Evolutionary conservation across 177 flowering plant species (phyloP).

Genomic region (Tripterygium wilfordii): DNA sequence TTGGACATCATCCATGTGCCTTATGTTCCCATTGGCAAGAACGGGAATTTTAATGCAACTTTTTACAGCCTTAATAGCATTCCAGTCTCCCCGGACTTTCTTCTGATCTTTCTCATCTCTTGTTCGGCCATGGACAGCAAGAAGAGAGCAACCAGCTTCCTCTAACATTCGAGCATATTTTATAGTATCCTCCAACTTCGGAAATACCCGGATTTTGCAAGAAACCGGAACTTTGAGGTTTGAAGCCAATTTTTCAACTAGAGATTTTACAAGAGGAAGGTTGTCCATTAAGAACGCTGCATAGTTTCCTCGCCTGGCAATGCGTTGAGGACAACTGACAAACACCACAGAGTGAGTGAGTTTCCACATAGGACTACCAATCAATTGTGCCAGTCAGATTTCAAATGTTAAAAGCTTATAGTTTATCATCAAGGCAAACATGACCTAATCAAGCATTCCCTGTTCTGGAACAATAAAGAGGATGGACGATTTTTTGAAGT

Average conservation of each 20-base stretch:
- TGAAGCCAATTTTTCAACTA: slow-evolving; percentile 63
- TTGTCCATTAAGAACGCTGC: slow-evolving; percentile 98
- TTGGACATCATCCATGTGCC: slow-evolving; percentile 76
- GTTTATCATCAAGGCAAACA: no score
- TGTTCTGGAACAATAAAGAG: no score
- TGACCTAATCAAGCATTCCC: no score
- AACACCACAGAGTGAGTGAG: background rate
- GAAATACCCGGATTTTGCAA: slow-evolving; percentile 88
- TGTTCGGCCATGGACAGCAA: slow-evolving; percentile 96
- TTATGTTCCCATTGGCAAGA: slow-evolving; percentile 86
- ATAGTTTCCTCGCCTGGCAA: slow-evolving; percentile 84
- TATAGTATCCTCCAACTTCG: slow-evolving; percentile 66
- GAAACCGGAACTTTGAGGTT: slow-evolving; percentile 84
- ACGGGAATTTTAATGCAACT: slow-evolving; percentile 79
- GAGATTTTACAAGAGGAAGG: slow-evolving; percentile 73
- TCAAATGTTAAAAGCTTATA: no score
- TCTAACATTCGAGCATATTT: slow-evolving; percentile 92
- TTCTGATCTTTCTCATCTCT: slow-evolving; percentile 90
- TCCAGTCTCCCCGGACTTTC: slow-evolving; percentile 81
- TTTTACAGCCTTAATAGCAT: slow-evolving; percentile 73
- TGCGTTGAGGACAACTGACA: slow-evolving; percentile 98
- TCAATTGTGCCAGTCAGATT: no score
- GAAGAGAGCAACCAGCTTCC: slow-evolving; percentile 92
- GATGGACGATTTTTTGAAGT: no score
- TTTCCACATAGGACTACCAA: no score